Base-by-base conservation (phyloP, 441 rosid species). In the Metrosideros polymorpha region DNA sequence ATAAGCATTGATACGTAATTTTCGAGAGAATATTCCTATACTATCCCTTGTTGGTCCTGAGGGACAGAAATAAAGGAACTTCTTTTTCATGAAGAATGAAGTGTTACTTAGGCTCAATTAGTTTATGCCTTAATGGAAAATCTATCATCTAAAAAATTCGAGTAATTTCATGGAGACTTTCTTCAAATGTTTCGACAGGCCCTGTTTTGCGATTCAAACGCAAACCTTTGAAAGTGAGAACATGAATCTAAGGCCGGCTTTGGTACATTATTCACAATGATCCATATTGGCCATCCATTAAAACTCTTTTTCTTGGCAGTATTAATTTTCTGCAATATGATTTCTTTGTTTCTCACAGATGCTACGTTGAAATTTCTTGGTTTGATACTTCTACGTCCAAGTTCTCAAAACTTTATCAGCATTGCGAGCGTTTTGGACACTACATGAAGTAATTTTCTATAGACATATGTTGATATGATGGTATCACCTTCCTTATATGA, bases 381-480 rank as follows among this genome's bases (percentile, higher is more conserved):
- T 77, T 92, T 55, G 86, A 88, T 85, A 57, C 82, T 86, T 88
- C 87, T 82, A 79, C 90, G 42, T 88, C 89, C 86, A 91, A 86
- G 47, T 92, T 90, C 88, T 90, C 87, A n/a, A 91, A 91, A 89
- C 91, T 96, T 84, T 90, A 91, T 83, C 91, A 86, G 88, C 97
- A 92, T 89, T 96, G 93, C 88, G 92, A 86, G 86, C 91, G 89
- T 83, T 96, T 93, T 91, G 98, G 94, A 75, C 87, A 83, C 82
- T 92, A 91, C 86, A 89, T 91, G 83, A 94, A 98, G 98, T 95
- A 90, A 85, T 10, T 24, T 71, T 53, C 25, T 25, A 18, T 50
- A 85, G 15, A 49, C 14, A 9, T 57, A 5, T 57, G 32, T 42
- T 39, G 30, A 17, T 5, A 49, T 56, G 22, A 51, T 29, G 17